Conservation (phyloP, 2,329 filamentous ascomycete genomes). For the Cladophialophora exuberans region DNA sequence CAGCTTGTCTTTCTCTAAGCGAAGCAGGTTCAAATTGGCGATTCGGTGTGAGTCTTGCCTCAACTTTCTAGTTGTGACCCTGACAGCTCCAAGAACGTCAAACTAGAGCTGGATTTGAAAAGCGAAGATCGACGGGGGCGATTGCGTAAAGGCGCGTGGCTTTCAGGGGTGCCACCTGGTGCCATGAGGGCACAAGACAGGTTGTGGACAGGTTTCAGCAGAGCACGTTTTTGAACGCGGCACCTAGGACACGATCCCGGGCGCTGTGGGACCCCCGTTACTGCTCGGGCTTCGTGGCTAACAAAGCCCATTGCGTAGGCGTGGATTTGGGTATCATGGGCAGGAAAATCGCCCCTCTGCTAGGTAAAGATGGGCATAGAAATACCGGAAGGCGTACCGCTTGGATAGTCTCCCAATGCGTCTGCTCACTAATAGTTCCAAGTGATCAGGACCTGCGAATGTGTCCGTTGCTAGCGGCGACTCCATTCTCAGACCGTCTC, state of each 20-base stretch:
- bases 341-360: constrained; percentile 11
- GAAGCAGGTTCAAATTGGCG: background rate
- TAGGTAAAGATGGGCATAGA: constrained; percentile 13
- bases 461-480: background rate
- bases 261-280: background rate
- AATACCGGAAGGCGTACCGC: constrained; percentile 7
- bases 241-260: background rate
- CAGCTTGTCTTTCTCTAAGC: background rate
- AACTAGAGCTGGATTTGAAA: constrained; percentile 4
- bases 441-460: background rate
- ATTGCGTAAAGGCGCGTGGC: constrained; percentile 8
- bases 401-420: background rate
- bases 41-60: background rate
- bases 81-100: constrained; percentile 4
- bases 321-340: background rate
- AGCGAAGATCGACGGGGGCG: constrained; percentile 11
- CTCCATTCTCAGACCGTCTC: background rate
- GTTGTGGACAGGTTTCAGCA: constrained; percentile 11
- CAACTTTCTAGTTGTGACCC: background rate
- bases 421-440: background rate
- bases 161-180: constrained; percentile 1
- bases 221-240: constrained; percentile 4
- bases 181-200: constrained; percentile 5
- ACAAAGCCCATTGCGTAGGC: background rate
- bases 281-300: background rate